Evolutionary conservation across 495 filamentous ascomycete genomes (phyloP), one percentile per base, ranked within the genome.

Genomic region (Lepidopterella palustris): DNA sequence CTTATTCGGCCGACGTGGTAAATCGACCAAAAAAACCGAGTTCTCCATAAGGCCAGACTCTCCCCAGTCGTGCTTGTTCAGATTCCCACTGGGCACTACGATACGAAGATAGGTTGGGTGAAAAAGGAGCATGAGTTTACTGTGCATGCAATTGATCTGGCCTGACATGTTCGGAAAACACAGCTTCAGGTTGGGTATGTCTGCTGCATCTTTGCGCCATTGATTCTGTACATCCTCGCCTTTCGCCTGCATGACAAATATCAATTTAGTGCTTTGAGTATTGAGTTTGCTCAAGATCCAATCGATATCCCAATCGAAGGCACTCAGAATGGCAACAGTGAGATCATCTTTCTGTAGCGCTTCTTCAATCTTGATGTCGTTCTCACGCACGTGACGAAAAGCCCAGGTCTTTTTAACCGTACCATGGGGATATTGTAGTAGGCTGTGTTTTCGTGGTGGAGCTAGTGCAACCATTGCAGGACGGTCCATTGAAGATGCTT

Each of bases 321-420:
- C 87, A 62, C 90, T 93, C 2, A 98, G 72, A 0, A 97, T 80
- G 0, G 90, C 93, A 21, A 89, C 75, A 20, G 85, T 74, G 0
- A 97, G 77, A 32, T 86, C 79, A 4, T 78, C 69, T 40, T 80
- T 82, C 68, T 95, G 87, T 0, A 98, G 71, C 1, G 97, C 85
- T 67, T 97, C 93, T 68, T 96, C 90, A 40, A 98, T 84, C 63
- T 84, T 95, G 66, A 97, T 90, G 56, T 95, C 90, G 45, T 92
- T 78, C 0, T 63, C 69, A 26, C 89, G 77, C 0, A 74, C 70
- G 45, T 78, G 77, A 4, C 82, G 80, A 24, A 74, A 70, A 0
- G 79, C 82, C 82, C 86, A 90, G 0, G 93, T 98, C 70, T 87
- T 91, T 72, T 89, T 97, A 23, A 97, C 83, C 0, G 78, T 76